Evolutionary conservation across 202 grass and related monocot genomes (phyloP), one percentile per base, ranked within the genome.

Genomic region (Setaria viridis): DNA sequence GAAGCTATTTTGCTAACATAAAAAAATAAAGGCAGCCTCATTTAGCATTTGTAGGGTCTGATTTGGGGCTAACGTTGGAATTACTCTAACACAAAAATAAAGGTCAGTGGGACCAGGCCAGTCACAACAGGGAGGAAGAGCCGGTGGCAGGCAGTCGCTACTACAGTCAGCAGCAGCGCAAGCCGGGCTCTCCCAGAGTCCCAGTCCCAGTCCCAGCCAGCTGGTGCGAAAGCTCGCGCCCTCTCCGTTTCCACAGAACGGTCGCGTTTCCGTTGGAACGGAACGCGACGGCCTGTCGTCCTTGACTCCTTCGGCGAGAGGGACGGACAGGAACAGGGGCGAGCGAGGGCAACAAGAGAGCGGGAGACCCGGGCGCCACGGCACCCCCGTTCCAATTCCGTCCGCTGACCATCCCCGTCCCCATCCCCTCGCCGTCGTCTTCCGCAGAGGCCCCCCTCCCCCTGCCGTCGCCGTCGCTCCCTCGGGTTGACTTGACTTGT

Each of bases 401-500:
- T 87, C 60, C 74, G 42, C 80, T 67, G 83, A 87, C 84, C 84
- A 17, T 42, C 78, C 85, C 84, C 84, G 12, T 69, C 78, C 77
- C 5, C 76, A 41, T 66, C 70, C 32, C 16, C 8, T 45, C 20
- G 37, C 35, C 66, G 50, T 37, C 59, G 80, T 54, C 60, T 66
- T 42, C 55, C 51, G 49, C 81, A 53, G 30, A 62, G 57, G 57
- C 64, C 82, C 74, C 11, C 19, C 55, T 63, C 34, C 15, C 17
- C 65, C 58, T 34, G 11, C 65, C 54, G 63, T 88, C 85, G 85
- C 87, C 82, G 58, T 81, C 86, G 68, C 86, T 85, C 85, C 77
- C 48, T 78, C 81, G 17, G 82, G 73, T 87, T 90, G 93, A 92
- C 93, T 80, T 90, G 90, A 91, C 90, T 80, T 16, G 37, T 70